Conservation (phyloP, 108 stramenopile species). For the Skeletonema marinoi region DNA sequence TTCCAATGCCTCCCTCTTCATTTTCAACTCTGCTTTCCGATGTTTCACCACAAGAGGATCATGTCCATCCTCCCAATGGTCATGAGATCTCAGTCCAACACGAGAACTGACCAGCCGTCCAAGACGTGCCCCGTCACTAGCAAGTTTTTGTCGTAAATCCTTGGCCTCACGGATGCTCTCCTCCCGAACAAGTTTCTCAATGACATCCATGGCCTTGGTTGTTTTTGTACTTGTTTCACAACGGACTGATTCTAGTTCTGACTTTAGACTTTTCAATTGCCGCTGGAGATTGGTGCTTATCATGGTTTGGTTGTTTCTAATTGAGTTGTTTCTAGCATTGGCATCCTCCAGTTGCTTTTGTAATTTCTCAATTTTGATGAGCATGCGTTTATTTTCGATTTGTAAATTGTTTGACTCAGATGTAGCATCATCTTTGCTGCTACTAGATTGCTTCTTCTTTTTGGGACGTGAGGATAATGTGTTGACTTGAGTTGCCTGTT, state of each 20-base stretch:
- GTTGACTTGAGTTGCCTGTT: background rate
- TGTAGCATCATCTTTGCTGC: background rate
- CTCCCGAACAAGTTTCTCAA: slow-evolving; percentile 67
- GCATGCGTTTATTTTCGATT: slow-evolving; percentile 2
- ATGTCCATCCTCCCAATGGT: slow-evolving; percentile 84
- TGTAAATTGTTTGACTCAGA: slow-evolving; percentile 1
- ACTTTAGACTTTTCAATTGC: slow-evolving; percentile 24
- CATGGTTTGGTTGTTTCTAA: slow-evolving; percentile 80
- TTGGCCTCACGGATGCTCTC: slow-evolving; percentile 55
- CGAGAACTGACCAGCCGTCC: slow-evolving; percentile 69
- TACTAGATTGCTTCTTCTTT: slow-evolving; percentile 1
- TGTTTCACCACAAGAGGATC: slow-evolving; percentile 56
- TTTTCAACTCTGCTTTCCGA: slow-evolving; percentile 44
- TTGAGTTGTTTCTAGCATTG: slow-evolving; percentile 33
- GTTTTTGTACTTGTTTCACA: slow-evolving; percentile 3
- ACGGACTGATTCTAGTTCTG: slow-evolving; percentile 18
- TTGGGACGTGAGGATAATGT: background rate
- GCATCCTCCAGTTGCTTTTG: slow-evolving; percentile 36
- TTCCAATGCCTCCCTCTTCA: slow-evolving; percentile 50
- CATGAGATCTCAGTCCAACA: slow-evolving; percentile 40
- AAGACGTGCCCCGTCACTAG: slow-evolving; percentile 79
- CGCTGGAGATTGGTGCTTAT: slow-evolving; percentile 63
- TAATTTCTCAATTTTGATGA: slow-evolving; percentile 4
- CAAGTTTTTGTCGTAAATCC: slow-evolving; percentile 66
- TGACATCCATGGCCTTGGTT: slow-evolving; percentile 21